A percentile compares a stretch with the other conserved stretches of the same genome.
Conservation (phyloP, 495 filamentous ascomycete species). For the Penicillium riverlandense region DNA sequence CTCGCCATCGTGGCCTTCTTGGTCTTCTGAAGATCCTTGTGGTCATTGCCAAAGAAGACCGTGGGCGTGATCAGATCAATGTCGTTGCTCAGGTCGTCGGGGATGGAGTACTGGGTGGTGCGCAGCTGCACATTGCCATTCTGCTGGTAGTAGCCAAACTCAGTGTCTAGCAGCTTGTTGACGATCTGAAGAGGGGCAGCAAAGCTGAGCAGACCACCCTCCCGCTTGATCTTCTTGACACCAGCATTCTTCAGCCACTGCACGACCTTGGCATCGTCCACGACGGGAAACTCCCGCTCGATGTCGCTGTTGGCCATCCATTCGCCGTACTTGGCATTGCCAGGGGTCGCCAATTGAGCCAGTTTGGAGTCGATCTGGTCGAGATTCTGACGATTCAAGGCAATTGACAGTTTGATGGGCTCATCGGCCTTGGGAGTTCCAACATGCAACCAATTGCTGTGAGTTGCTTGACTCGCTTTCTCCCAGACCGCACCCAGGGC, state of each 20-base stretch:
- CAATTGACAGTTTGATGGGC: constrained; percentile 27
- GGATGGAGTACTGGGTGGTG: constrained; percentile 58
- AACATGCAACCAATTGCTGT: constrained; percentile 7
- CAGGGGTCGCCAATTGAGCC: constrained; percentile 49
- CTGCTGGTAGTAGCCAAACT: constrained; percentile 34
- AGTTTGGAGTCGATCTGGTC: constrained; percentile 49
- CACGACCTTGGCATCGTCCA: constrained; percentile 28
- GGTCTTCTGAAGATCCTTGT: constrained; percentile 3
- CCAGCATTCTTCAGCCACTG: constrained; percentile 46
- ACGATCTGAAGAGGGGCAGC: constrained; percentile 39
- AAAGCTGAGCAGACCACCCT: constrained; percentile 42
- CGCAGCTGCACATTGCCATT: constrained; percentile 34
- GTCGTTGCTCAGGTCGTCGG: constrained; percentile 40
- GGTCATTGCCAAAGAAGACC: constrained; percentile 44
- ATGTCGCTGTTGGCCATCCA: constrained; percentile 47
- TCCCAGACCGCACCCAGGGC: constrained; percentile 13
- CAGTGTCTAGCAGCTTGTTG: constrained; percentile 42
- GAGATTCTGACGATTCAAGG: constrained; percentile 38
- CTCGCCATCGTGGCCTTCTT: constrained; percentile 10
- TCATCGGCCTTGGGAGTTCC: constrained; percentile 4
- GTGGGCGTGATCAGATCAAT: constrained; percentile 56
- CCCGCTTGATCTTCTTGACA: constrained; percentile 35
- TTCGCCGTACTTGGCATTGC: constrained; percentile 46
- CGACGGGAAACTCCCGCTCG: constrained; percentile 44
- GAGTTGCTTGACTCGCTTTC: constrained; percentile 4